Evolutionary conservation across 2,329 filamentous ascomycete genomes (phyloP), one percentile per base, ranked within the genome.

Genomic region (Alternaria hordeiaustralica): DNA sequence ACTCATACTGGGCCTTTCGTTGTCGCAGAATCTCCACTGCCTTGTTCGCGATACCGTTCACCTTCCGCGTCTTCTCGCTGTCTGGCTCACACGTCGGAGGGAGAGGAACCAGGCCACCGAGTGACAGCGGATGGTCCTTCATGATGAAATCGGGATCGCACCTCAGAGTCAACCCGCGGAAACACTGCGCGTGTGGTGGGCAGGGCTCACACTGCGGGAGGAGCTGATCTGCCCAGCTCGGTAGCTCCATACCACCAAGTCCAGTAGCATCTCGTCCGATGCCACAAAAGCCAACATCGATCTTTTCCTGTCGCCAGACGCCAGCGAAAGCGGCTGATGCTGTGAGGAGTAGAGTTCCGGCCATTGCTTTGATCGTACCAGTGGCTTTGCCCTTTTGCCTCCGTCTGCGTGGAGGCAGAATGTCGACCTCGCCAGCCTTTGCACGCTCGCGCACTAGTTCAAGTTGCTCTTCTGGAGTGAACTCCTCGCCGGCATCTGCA

Each of bases 251-350:
- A 28, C 89, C 87, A 11, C 86, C 83, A 57, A 90, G 75, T 20
- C 84, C 85, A 68, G 84, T 86, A 7, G 85, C 87, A 51, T 88
- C 84, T 23, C 92, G 65, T 5, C 84, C 96, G 57, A 97, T 87
- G 12, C 94, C 94, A 77, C 96, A 99, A 77, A 97, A 99, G 33
- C 96, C 96, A 20, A 98, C 93, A 15, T 93, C 91, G n/a, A 97
- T 84, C 85, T 98, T 98, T 81, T 99, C 96, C 77, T 97, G 93
- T 53, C 95, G 87, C 83, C 94, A 99, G 87, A 94, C 96, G 9
- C 88, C 88, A 28, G 86, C 91, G 67, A 97, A 93, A 1, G 90
- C 89, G 30, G 87, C 87, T 7, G 96, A 79, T 10, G 96, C 81
- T 0, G 91, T 89, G 20, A 92, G 77, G 4, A 95, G 78, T 3